Percentiles rank a stretch among this genome's conserved stretches.
Evolutionary conservation across 2,329 filamentous ascomycete genomes (phyloP).

Genomic region (Podosphaera fusca): DNA sequence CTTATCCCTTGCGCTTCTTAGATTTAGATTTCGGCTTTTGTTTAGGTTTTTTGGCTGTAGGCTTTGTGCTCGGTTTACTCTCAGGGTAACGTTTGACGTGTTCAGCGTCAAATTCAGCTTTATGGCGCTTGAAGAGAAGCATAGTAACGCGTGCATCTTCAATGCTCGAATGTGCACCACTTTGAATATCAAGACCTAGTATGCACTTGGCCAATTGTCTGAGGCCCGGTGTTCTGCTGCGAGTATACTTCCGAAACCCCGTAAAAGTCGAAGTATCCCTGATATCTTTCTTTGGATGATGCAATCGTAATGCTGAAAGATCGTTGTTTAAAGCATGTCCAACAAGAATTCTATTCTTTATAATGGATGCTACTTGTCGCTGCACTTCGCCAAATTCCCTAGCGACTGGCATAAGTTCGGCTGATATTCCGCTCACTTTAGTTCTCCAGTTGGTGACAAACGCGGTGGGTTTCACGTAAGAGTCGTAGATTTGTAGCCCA

Average conservation of each 20-base stretch:
- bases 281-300: constrained; percentile 54
- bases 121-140: constrained; percentile 65
- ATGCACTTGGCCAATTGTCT: constrained; percentile 32
- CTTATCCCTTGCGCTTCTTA: constrained; percentile 16
- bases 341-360: constrained; percentile 50
- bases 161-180: constrained; percentile 39
- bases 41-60: constrained; percentile 1
- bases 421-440: constrained; percentile 56
- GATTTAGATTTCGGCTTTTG: constrained; percentile 18
- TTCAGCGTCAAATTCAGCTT: constrained; percentile 66
- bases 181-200: constrained; percentile 37
- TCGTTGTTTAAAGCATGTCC: constrained; percentile 71
- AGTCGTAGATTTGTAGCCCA: constrained; percentile 80
- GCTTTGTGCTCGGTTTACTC: constrained; percentile 3
- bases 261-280: constrained; percentile 65
- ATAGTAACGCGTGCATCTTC: constrained; percentile 77
- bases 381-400: constrained; percentile 59
- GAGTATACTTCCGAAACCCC: constrained; percentile 45
- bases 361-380: constrained; percentile 39
- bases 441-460: constrained; percentile 80
- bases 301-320: constrained; percentile 48
- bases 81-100: constrained; percentile 40
- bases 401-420: constrained; percentile 46
- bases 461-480: constrained; percentile 60
- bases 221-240: constrained; percentile 47